A percentile compares a stretch with the other conserved stretches of the same genome.
These are phyloP conservation scores for Phytophthora pistaciae DNA, from an alignment of 352 stramenopile genomes.

Conservation along the genomic window DNA sequence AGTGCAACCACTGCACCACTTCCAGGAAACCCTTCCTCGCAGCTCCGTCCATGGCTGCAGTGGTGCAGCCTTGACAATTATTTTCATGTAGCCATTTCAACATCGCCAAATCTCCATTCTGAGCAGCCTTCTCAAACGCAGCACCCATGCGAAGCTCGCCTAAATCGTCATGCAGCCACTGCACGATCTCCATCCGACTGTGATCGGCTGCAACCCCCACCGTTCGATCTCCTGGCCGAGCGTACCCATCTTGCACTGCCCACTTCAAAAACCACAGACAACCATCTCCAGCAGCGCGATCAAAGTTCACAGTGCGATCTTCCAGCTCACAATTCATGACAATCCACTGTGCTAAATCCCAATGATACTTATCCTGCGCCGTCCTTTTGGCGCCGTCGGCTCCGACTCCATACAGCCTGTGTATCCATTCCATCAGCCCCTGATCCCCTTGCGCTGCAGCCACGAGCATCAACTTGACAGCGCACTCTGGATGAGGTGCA, in stretches of 20 bases:
- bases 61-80: slow-evolving; percentile 21
- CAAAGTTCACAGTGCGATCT: slow-evolving; percentile 22
- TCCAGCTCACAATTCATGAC: slow-evolving; percentile 20
- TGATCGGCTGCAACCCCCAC: slow-evolving; percentile 26
- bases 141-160: slow-evolving; percentile 5
- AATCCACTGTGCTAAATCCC: slow-evolving; percentile 13
- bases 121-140: slow-evolving; percentile 21
- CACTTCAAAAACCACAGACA: slow-evolving; percentile 26
- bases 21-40: slow-evolving; percentile 29
- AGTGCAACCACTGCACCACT: slow-evolving; percentile 28
- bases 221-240: slow-evolving; percentile 8
- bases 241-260: slow-evolving; percentile 6
- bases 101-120: slow-evolving; percentile 22
- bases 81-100: slow-evolving; percentile 32
- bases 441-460: slow-evolving; percentile 20
- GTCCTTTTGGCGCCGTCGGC: slow-evolving; percentile 14
- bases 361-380: slow-evolving; percentile 18
- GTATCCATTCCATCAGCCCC: slow-evolving; percentile 13
- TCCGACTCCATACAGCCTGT: slow-evolving; percentile 5
- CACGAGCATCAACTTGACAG: slow-evolving; percentile 16
- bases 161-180: slow-evolving; percentile 21
- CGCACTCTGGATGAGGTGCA: slow-evolving; percentile 10
- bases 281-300: slow-evolving; percentile 15
- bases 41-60: slow-evolving; percentile 25
- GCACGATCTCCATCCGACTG: slow-evolving; percentile 14